Evolutionary conservation across 75 land plant genomes (phyloP).

Genomic region (Cupressus sempervirens): DNA sequence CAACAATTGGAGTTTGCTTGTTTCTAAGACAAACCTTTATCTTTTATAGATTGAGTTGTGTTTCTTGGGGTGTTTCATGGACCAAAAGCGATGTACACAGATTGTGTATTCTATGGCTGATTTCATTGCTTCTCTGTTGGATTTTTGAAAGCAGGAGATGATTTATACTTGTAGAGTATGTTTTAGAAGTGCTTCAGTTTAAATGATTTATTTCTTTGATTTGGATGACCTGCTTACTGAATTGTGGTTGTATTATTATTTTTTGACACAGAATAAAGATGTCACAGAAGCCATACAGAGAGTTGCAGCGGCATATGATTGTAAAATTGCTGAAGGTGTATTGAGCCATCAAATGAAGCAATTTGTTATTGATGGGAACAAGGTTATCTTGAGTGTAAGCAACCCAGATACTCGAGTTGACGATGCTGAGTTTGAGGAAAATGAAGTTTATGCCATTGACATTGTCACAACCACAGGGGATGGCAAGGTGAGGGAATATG

Average conservation of each 20-base stretch:
- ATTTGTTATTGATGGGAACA: conserved; percentile 97
- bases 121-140: too few relatives aligned
- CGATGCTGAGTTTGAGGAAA: conserved; percentile 98
- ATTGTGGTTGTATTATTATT: background rate
- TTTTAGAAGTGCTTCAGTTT: background rate
- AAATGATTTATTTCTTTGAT: background rate
- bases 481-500: conserved; percentile 62
- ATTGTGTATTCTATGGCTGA: background rate
- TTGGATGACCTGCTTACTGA: background rate
- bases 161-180: background rate
- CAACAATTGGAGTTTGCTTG: background rate
- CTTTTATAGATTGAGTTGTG: background rate
- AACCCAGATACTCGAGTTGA: conserved; percentile 91
- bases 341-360: conserved; percentile 98
- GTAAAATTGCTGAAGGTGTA: conserved; percentile 97
- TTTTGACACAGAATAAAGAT: conserved; percentile 74
- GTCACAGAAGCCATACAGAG: conserved; percentile 98
- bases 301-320: conserved; percentile 98
- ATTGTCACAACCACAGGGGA: conserved; percentile 97
- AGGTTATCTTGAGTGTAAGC: conserved; percentile 84
- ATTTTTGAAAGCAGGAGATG: background rate
- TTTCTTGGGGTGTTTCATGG: background rate
- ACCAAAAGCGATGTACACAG: background rate
- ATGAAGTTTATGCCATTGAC: conserved; percentile 94
- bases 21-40: background rate